Percentiles rank a stretch among this genome's conserved stretches.
Evolutionary conservation across 139 green algal genomes (phyloP).

Genomic region (Tetradesmus lagerheimii): DNA sequence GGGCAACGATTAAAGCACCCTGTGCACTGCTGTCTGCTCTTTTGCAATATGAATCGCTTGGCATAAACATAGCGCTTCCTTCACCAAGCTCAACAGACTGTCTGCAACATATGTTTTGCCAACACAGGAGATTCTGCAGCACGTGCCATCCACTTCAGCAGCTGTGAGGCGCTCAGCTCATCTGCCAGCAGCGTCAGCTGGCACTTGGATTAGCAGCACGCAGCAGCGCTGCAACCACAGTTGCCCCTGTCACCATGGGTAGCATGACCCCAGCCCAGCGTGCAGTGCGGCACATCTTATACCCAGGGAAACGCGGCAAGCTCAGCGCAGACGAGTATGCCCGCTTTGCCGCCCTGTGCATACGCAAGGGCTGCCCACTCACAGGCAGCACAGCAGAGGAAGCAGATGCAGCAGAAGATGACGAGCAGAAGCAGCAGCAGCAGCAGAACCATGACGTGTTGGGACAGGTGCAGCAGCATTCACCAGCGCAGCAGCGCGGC

Average conservation of each 20-base stretch:
- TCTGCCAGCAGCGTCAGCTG: background rate
- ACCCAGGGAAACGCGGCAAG: conserved; percentile 31
- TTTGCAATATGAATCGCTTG: background rate
- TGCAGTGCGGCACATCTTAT: background rate
- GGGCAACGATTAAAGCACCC: no score
- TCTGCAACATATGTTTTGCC: background rate
- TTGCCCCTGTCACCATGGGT: background rate
- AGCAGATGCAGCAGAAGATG: background rate
- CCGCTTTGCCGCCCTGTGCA: background rate
- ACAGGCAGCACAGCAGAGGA: background rate
- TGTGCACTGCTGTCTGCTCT: background rate
- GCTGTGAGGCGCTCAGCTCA: background rate
- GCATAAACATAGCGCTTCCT: background rate
- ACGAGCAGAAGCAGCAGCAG: background rate
- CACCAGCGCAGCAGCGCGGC: background rate
- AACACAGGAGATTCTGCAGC: background rate
- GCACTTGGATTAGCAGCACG: background rate
- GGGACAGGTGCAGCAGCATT: background rate
- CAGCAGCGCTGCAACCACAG: background rate
- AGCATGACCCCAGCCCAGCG: conserved; percentile 3
- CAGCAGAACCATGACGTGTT: background rate
- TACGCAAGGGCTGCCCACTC: background rate
- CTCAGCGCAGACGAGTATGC: background rate
- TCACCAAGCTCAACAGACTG: background rate
- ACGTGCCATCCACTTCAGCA: background rate